Evolutionary conservation across 108 stramenopile genomes (phyloP), one percentile per base, ranked within the genome.

Genomic region (Hondaea fermentalgiana): DNA sequence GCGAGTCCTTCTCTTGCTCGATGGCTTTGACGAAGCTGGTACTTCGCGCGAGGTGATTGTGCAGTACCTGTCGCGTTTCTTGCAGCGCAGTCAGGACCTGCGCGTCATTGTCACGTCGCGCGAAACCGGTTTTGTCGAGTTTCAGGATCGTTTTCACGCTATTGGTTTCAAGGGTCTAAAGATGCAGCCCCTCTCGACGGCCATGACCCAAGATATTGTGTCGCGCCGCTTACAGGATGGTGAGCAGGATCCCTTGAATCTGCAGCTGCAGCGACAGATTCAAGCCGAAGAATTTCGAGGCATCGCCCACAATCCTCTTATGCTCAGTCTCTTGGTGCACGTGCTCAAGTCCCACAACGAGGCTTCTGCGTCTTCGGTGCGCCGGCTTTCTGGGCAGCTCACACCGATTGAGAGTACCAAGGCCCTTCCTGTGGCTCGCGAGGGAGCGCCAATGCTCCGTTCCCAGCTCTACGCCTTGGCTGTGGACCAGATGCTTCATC

Each of bases 1-100:
- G 16, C 45, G 76, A 0, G 51, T 53, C 10, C 49, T 83, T 12
- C 23, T 83, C 17, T 23, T 83, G 51, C 28, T 83, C 25, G 76
- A 83, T 83, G 76, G 76, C 51, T 53, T 83, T 35, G 76, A 83
- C 76, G 76, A 83, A 35, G 76, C 76, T 12, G 76, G 76, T 0
- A 6, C 76, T 3, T 6, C 76, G 19, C 49, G 76, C 19, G n/a
- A 17, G 1, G 51, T 83, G 43, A 53, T 83, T 47, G 12, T 23
- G 51, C n/a, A 12, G 16, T 83, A 16, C 25, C 76, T 83, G 10
- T 1, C n/a, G 25, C 76, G 76, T 8, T 53, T 53, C 28, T 83
- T 83, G 51, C 19, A 55, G 17, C 76, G 51, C 49, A 6, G 3
- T 45, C 6, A 25, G 45, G 76, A 83, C 25, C 6, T 53, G 6